Conservation (phyloP, 2,329 filamentous ascomycete genomes). For the Ascochyta lentis region DNA sequence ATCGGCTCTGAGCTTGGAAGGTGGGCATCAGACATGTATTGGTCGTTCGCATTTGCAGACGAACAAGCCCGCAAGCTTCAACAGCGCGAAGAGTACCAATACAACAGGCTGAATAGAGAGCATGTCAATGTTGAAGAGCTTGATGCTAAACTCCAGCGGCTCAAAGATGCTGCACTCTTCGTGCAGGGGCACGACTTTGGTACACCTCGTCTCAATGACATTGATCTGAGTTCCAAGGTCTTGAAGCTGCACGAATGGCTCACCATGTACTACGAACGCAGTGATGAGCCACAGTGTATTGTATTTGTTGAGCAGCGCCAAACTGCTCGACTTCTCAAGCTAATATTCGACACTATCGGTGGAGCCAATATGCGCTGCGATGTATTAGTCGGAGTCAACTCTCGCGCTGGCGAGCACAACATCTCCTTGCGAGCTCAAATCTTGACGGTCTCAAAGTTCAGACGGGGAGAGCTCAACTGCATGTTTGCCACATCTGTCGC, state of each 20-base stretch:
- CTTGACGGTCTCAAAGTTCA: constrained; percentile 70
- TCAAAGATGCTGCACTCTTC: constrained; percentile 65
- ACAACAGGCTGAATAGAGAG: constrained; percentile 35
- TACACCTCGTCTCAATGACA: constrained; percentile 44
- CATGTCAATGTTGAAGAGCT: constrained; percentile 47
- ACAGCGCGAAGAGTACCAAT: constrained; percentile 57
- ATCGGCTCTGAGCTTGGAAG: constrained; percentile 73
- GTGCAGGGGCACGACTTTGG: constrained; percentile 62
- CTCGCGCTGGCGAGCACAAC: constrained; percentile 62
- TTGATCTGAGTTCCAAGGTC: constrained; percentile 75
- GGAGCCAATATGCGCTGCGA: constrained; percentile 66
- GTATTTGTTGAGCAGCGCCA: constrained; percentile 83
- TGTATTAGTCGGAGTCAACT: constrained; percentile 68
- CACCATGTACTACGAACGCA: constrained; percentile 65
- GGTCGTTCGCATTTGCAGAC: constrained; percentile 73
- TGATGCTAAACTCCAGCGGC: constrained; percentile 61
- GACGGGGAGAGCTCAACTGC: constrained; percentile 65
- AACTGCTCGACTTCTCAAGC: constrained; percentile 75
- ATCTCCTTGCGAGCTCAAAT: constrained; percentile 78
- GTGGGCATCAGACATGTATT: constrained; percentile 86
- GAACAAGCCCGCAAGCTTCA: constrained; percentile 68
- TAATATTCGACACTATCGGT: constrained; percentile 68
- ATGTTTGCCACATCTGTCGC: constrained; percentile 70
- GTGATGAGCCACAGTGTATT: constrained; percentile 73
- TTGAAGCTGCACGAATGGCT: constrained; percentile 67